phyloP scores from a whole-genome alignment of 2,329 filamentous ascomycete genomes.

The Trichophyton equinum region DNA sequence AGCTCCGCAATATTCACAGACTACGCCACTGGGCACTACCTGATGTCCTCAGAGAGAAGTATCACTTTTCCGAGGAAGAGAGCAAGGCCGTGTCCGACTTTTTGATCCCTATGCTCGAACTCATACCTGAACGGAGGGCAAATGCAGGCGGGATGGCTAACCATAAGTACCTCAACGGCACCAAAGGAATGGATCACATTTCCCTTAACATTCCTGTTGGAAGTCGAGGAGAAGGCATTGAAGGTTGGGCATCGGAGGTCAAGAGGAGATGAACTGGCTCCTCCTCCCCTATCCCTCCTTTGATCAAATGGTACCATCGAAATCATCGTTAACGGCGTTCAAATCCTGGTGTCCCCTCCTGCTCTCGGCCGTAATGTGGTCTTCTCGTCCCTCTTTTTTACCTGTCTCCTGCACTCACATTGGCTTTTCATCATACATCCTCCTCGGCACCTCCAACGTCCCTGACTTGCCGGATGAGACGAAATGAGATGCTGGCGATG shows the following conservation, averaged over 20 bases:
- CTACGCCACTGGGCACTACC: conserved; percentile 90
- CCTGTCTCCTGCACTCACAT: neutral
- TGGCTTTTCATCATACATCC: neutral
- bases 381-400: neutral
- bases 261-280: conserved; percentile 52
- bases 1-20: conserved; percentile 92
- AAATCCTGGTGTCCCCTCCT: neutral
- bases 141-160: conserved; percentile 94
- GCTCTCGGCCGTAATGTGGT: neutral
- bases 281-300: too few species aligned
- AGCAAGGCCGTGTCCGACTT: conserved; percentile 69
- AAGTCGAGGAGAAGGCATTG: conserved; percentile 78
- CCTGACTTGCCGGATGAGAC: neutral
- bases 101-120: conserved; percentile 77
- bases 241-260: conserved; percentile 82
- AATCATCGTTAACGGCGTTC: neutral
- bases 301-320: neutral
- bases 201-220: conserved; percentile 66
- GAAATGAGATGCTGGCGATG: neutral
- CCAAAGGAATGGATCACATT: conserved; percentile 74
- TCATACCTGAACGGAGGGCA: conserved; percentile 75
- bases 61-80: conserved; percentile 81
- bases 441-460: neutral
- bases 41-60: conserved; percentile 90
- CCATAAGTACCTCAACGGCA: conserved; percentile 69